phyloP scores from a whole-genome alignment of 192 early-diverging fungal genomes.

The Thoreauomyces humboldtii region DNA sequence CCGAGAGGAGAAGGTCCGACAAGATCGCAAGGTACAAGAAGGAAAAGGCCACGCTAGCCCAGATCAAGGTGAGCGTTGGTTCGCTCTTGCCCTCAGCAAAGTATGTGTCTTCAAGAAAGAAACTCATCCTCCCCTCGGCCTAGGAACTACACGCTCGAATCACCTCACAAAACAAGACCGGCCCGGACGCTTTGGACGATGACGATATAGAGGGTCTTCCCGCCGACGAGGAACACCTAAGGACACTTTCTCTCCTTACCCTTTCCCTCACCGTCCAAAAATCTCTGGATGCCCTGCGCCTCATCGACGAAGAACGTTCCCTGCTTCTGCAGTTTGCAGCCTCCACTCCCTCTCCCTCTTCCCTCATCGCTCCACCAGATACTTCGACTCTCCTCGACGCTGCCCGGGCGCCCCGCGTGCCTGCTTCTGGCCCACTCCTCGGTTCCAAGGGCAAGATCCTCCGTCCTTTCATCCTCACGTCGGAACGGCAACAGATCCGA shows the following conservation, averaged over 20 bases:
- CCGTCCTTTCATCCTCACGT: slow-evolving; percentile 86
- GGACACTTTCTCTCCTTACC: slow-evolving; percentile 69
- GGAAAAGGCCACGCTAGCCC: slow-evolving; percentile 66
- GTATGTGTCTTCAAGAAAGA: not conserved
- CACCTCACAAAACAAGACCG: slow-evolving; percentile 8
- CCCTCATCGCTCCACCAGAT: not conserved
- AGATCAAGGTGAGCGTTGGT: too few species aligned
- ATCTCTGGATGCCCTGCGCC: slow-evolving; percentile 63
- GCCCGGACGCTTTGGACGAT: slow-evolving; percentile 8
- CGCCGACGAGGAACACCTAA: slow-evolving; percentile 71
- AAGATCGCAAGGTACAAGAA: slow-evolving; percentile 77
- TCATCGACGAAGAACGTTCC: slow-evolving; percentile 74
- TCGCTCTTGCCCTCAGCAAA: not conserved
- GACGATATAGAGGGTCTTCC: slow-evolving; percentile 46
- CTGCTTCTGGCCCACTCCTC: not conserved
- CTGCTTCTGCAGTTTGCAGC: slow-evolving; percentile 50
- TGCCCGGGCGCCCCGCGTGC: not conserved
- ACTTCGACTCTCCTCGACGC: slow-evolving; percentile 12
- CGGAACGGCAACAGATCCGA: slow-evolving; percentile 62
- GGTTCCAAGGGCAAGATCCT: slow-evolving; percentile 38
- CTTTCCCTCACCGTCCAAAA: slow-evolving; percentile 72
- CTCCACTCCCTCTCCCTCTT: not conserved
- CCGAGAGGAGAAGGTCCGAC: slow-evolving; percentile 58
- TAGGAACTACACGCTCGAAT: slow-evolving; percentile 23
- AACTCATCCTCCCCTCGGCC: not conserved